Base-by-base conservation (phyloP, 2,329 filamentous ascomycete genomes). In the Fusarium ambrosium region DNA sequence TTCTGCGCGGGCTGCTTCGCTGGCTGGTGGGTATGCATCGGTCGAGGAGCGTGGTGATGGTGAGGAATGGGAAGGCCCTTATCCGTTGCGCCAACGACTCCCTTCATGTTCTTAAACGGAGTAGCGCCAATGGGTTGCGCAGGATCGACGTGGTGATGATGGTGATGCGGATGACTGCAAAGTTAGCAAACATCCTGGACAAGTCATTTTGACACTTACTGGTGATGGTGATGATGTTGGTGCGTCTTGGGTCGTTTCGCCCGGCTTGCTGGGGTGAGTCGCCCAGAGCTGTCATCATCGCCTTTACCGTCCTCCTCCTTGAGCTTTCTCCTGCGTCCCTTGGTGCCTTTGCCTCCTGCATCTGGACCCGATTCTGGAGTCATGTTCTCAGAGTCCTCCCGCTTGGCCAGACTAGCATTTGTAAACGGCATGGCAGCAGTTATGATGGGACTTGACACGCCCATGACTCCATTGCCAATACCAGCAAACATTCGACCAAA, bases 401-500 rank as follows among this genome's bases (percentile, higher is more conserved):
- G 88, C 36, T 89, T 86, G 14, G 84, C 79, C 62, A 87, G 75
- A 3, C 84, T 83, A 1, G 85, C 79, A 37, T 82, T 85, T 7
- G 87, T 84, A 68, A 88, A 90, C 1, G 88, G 86, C 80, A 69
- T 86, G 78, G 48, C 84, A 43, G 80, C 74, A 8, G 83, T 81
- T 1, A 87, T 82, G 4, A 87, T 84, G 3, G 89, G 88, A 76
- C 88, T 90, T 16, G 88, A 86, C 39, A 87, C 83, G 27, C 85
- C 86, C 68, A 89, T 86, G 45, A 89, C 87, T 71, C 87, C 89
- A 75, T 86, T 89, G 69, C 87, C 95, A 75, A 98, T 95, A n/a
- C 96, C 96, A 20, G 94, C 95, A 84, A 98, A 98, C 88, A 98
- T 97, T 72, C 95, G 92, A 32, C 95, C 95, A 81, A 98, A 95